Percentiles rank a stretch among this genome's conserved stretches.
These are phyloP conservation scores for Suillus ampliporus DNA, from an alignment of 768 basidiomycete genomes.

Conservation along the genomic window DNA sequence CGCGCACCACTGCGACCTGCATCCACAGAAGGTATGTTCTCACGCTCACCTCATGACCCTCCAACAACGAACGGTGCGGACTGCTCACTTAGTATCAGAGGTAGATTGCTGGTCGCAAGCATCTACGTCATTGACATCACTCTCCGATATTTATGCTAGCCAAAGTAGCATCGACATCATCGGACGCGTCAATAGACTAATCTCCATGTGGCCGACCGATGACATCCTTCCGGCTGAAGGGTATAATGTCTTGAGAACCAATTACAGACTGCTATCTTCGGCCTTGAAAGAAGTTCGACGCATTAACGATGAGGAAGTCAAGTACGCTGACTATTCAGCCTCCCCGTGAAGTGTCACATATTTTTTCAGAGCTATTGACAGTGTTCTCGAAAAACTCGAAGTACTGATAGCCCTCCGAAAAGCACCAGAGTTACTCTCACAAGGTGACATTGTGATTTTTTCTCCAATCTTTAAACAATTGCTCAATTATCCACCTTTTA, in stretches of 20 bases:
- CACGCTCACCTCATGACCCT: conserved; percentile 19
- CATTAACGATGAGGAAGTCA: conserved; percentile 64
- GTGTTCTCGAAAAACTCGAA: conserved; percentile 69
- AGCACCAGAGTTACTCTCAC: conserved; percentile 63
- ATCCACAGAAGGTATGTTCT: conserved; percentile 72
- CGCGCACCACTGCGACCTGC: conserved; percentile 68
- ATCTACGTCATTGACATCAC: conserved; percentile 57
- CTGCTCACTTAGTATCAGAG: conserved; percentile 50
- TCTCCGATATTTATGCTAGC: conserved; percentile 60
- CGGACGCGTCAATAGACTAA: conserved; percentile 73
- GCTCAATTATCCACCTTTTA: conserved; percentile 11
- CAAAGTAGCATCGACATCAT: conserved; percentile 61
- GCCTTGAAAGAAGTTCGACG: conserved; percentile 68
- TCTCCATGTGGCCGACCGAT: conserved; percentile 74
- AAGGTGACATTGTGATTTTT: conserved; percentile 49
- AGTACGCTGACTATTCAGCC: conserved; percentile 47
- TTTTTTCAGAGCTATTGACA: conserved; percentile 65
- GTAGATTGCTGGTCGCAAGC: conserved; percentile 79
- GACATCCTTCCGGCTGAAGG: conserved; percentile 73
- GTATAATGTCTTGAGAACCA: conserved; percentile 63
- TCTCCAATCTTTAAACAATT: background rate
- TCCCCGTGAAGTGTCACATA: conserved; percentile 14
- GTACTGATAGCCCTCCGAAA: conserved; percentile 76
- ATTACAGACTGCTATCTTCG: conserved; percentile 63
- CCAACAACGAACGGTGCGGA: conserved; percentile 5